Base-by-base conservation (phyloP, 2,329 filamentous ascomycete species). In the Annulohypoxylon truncatum region DNA sequence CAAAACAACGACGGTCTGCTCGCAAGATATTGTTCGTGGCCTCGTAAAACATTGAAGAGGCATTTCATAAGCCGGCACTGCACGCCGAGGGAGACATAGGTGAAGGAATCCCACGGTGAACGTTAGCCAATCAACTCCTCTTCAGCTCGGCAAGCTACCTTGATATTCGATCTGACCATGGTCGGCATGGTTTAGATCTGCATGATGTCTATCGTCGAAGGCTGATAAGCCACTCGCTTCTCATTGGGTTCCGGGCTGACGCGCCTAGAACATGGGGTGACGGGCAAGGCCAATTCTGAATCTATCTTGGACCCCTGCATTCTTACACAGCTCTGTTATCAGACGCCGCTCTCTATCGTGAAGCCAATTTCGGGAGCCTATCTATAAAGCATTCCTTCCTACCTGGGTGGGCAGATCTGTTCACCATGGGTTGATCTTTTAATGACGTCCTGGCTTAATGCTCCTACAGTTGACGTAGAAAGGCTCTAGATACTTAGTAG, bases 151-250 rank as follows among this genome's bases (percentile, higher is more conserved):
- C 22, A 61, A 33, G 18, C 42, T 48, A 26, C 24, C 53, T 54
- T 51, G 31, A 50, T 52, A 10, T 46, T 47, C 29, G 18, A 26
- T 26, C n/a, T 54, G 20, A 15, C 22, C 24, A 29, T 15, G 40
- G 12, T 31, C 31, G 12, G n/a, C 22, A 31, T 18, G 42, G 18
- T 35, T 52, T 54, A 9, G 48, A 52, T 42, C 48, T 61, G 35
- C 31, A 35, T 42, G 12, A 6, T 40, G 35, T 40, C 18, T 40
- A 40, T 54, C 26, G 18, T 26, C 4, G 13, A 20, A 53, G 15
- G 62, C 56, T 56, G 68, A 70, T 70, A 71, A 71, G 63, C 35
- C 29, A 35, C 50, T 56, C 40, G 18, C 48, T 51, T 62, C 60
- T 61, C 31, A 70, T 70, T 70, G 68, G 68, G 62, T 62, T 67